phyloP scores from a whole-genome alignment of 2,329 filamentous ascomycete species.

The Beauveria bassiana region DNA sequence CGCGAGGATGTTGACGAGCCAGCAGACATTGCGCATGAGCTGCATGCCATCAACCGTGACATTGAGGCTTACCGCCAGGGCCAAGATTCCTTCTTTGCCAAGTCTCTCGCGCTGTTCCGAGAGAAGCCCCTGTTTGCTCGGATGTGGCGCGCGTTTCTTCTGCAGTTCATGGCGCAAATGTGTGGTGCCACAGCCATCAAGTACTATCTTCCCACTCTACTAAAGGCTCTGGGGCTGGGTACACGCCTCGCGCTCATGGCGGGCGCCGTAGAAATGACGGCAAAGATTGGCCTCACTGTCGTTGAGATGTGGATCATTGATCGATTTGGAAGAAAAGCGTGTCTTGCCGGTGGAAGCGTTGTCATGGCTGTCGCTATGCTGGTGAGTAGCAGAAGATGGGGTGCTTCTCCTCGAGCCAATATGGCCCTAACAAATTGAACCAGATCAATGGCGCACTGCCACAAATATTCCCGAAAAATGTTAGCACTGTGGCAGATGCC shows the following conservation, averaged over 20 bases:
- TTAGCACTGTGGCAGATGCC: conserved; percentile 39
- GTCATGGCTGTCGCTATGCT: conserved; percentile 48
- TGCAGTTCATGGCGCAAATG: conserved; percentile 55
- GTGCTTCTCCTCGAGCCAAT: neutral
- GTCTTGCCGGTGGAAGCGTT: conserved; percentile 39
- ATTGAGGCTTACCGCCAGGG: conserved; percentile 28
- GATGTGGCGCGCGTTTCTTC: conserved; percentile 47
- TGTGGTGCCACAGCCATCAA: conserved; percentile 53
- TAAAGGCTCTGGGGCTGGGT: conserved; percentile 41
- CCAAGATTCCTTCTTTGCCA: conserved; percentile 17
- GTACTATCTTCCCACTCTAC: conserved; percentile 49
- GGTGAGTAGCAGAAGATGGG: conserved; percentile 25
- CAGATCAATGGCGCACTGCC: conserved; percentile 49
- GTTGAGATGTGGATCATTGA: conserved; percentile 52
- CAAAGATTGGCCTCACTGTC: conserved; percentile 49
- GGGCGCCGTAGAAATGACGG: conserved; percentile 47
- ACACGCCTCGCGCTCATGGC: conserved; percentile 42
- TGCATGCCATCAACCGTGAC: conserved; percentile 38
- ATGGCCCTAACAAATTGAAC: neutral
- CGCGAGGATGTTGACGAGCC: conserved; percentile 34
- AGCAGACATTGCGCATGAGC: conserved; percentile 32
- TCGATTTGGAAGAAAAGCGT: conserved; percentile 39
- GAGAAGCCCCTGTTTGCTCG: conserved; percentile 40
- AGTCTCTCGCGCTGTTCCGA: conserved; percentile 37
- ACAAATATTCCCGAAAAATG: conserved; percentile 41